Evolutionary conservation across 768 basidiomycete species (phyloP).

Genomic region (Agaricus bisporus): DNA sequence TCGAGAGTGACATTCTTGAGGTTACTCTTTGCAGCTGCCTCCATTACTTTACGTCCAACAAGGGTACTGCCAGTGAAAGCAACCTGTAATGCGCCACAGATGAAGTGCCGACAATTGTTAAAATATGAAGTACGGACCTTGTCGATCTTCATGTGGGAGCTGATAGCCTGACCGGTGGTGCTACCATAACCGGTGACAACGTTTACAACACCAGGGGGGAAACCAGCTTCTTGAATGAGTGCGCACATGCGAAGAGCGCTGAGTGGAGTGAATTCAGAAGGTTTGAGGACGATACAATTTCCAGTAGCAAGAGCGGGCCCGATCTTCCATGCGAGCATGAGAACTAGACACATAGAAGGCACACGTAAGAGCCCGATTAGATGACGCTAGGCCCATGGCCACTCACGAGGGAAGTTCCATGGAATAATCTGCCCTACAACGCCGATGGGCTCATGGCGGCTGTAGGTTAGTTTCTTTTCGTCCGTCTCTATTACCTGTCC

Average conservation of each 20-base stretch:
- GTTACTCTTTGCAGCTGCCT: constrained; percentile 75
- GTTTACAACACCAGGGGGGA: constrained; percentile 78
- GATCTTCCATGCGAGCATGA: constrained; percentile 72
- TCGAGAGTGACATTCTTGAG: constrained; percentile 82
- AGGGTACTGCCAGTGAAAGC: constrained; percentile 86
- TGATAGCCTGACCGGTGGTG: constrained; percentile 65
- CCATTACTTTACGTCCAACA: constrained; percentile 73
- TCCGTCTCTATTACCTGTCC: constrained; percentile 62
- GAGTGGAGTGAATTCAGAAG: constrained; percentile 75
- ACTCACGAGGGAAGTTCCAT: constrained; percentile 57
- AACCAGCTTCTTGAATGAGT: constrained; percentile 68
- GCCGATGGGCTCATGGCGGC: constrained; percentile 21
- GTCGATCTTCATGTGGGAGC: constrained; percentile 63
- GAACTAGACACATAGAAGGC: constrained; percentile 25
- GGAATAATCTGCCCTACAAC: constrained; percentile 22
- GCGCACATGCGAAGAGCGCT: constrained; percentile 51
- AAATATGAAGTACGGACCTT: constrained; percentile 45
- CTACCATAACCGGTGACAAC: constrained; percentile 67
- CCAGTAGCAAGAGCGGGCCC: constrained; percentile 82
- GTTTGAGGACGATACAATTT: constrained; percentile 72
- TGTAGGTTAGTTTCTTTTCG: constrained; percentile 23
- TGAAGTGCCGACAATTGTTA: constrained; percentile 36
- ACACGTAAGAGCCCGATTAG: not conserved
- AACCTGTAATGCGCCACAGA: constrained; percentile 39
- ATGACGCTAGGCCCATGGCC: not conserved